Percentiles rank a stretch among this genome's conserved stretches.
These are phyloP conservation scores for Curvularia spicifera DNA, from an alignment of 2,329 filamentous ascomycete genomes.

Conservation along the genomic window DNA sequence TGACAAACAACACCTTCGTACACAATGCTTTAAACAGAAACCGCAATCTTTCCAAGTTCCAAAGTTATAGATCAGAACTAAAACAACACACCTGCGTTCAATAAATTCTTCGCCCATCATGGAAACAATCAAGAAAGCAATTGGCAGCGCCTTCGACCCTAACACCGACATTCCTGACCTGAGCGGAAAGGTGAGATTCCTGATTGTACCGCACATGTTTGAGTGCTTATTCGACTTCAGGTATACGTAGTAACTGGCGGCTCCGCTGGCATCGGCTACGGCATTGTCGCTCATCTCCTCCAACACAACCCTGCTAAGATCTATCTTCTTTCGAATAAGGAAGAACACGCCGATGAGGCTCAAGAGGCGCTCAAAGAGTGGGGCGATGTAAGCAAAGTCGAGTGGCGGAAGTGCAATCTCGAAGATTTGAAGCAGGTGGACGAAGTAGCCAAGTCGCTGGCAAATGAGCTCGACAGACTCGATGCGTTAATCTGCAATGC, in stretches of 20 bases:
- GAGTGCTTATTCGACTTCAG: conserved; percentile 21
- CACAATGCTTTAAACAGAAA: neutral
- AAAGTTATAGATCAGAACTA: neutral
- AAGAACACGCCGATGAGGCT: conserved; percentile 56
- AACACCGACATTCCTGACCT: conserved; percentile 52
- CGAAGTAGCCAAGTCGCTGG: conserved; percentile 53
- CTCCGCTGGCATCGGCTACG: conserved; percentile 59
- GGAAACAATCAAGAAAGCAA: conserved; percentile 35
- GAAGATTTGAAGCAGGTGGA: conserved; percentile 56
- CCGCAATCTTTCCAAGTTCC: neutral
- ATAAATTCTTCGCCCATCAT: conserved; percentile 6
- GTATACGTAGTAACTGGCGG: conserved; percentile 59
- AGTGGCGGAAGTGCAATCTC: conserved; percentile 57
- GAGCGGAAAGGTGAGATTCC: conserved; percentile 41
- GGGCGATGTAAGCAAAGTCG: conserved; percentile 55
- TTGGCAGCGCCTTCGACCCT: conserved; percentile 42
- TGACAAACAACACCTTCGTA: conserved; percentile 9
- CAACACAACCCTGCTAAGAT: conserved; percentile 57
- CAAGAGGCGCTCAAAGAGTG: conserved; percentile 51
- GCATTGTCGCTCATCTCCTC: conserved; percentile 60
- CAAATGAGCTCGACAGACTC: conserved; percentile 51
- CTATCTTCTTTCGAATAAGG: conserved; percentile 58
- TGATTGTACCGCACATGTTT: too few species aligned
- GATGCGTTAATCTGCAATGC: conserved; percentile 59
- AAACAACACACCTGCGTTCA: neutral